Evolutionary conservation across 192 early-diverging fungal species (phyloP).

Genomic region (Coemansia umbellata): DNA sequence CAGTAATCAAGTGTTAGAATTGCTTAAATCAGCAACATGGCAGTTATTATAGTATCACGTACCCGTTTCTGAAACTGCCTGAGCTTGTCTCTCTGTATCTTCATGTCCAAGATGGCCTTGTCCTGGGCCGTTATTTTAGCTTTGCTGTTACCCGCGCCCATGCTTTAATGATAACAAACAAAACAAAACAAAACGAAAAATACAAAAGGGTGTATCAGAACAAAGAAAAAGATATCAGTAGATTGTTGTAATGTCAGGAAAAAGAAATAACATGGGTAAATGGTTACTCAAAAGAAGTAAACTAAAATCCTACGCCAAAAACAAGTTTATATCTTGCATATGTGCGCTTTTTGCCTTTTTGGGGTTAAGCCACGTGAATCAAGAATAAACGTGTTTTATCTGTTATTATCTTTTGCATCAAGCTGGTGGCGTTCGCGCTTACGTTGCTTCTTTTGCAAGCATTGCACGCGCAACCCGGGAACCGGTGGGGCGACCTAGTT

Average conservation of each 20-base stretch:
- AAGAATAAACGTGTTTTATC: neutral
- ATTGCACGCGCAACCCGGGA: constrained; percentile 44
- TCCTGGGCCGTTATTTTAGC: constrained; percentile 81
- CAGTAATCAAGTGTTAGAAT: neutral
- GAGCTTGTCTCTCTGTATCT: constrained; percentile 91
- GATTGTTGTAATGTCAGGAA: no score
- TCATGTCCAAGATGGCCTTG: constrained; percentile 91
- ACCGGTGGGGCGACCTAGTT: constrained; percentile 67
- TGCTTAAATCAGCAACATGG: neutral
- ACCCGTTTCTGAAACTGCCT: constrained; percentile 90
- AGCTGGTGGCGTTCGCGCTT: neutral
- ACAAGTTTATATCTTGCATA: neutral
- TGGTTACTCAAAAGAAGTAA: no score
- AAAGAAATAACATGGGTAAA: no score
- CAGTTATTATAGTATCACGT: constrained; percentile 2
- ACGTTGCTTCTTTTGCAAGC: constrained; percentile 21
- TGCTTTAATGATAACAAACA: constrained; percentile 1
- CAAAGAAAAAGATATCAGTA: neutral
- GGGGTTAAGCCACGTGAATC: neutral
- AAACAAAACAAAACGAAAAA: neutral
- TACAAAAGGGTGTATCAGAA: neutral
- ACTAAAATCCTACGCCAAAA: no score
- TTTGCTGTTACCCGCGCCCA: constrained; percentile 54
- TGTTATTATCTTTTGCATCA: neutral
- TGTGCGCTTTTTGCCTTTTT: neutral